Evolutionary conservation across 2,329 filamentous ascomycete genomes (phyloP).

Genomic region (Phialophora macrospora): DNA sequence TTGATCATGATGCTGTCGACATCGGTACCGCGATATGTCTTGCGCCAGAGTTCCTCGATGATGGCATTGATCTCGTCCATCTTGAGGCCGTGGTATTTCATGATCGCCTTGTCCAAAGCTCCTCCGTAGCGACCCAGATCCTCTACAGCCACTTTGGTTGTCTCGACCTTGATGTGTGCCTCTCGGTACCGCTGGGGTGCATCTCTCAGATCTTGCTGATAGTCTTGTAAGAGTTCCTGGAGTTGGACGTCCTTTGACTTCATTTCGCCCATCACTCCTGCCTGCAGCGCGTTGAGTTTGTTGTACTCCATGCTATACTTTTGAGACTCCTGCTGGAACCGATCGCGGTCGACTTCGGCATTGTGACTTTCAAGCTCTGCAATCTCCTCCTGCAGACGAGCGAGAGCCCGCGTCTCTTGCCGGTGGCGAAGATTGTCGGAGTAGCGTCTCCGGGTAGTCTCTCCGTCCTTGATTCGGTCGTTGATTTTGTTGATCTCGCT

Average conservation of each 20-base stretch:
- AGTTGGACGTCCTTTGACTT: constrained; percentile 85
- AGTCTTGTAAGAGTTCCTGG: constrained; percentile 73
- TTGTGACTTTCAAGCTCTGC: constrained; percentile 75
- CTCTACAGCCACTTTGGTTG: constrained; percentile 89
- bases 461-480: constrained; percentile 76
- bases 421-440: constrained; percentile 87
- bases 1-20: constrained; percentile 96
- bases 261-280: constrained; percentile 75
- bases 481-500: constrained; percentile 76
- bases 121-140: constrained; percentile 81
- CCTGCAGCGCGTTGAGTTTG: constrained; percentile 71
- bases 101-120: constrained; percentile 93
- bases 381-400: constrained; percentile 72
- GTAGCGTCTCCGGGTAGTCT: constrained; percentile 84
- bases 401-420: constrained; percentile 71
- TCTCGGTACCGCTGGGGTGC: constrained; percentile 81
- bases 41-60: constrained; percentile 94
- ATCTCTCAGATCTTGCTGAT: constrained; percentile 83
- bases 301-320: constrained; percentile 71
- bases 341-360: constrained; percentile 79
- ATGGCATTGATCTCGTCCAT: constrained; percentile 99
- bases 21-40: constrained; percentile 94
- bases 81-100: constrained; percentile 94
- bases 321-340: constrained; percentile 71
- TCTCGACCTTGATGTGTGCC: constrained; percentile 85